phyloP scores from a whole-genome alignment of 2,329 filamentous ascomycete species.

The Colletotrichum lini region DNA sequence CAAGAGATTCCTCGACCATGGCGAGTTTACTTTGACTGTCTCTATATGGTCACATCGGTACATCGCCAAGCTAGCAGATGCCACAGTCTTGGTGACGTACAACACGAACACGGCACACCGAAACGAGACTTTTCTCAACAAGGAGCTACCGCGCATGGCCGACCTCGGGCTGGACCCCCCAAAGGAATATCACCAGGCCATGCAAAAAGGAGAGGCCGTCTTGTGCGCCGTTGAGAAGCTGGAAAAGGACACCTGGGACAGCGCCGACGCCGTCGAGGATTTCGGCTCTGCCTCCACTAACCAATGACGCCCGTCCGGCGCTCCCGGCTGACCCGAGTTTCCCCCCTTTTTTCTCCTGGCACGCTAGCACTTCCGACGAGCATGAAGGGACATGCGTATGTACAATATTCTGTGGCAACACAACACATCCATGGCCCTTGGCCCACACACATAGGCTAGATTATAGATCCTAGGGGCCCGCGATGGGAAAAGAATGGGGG shows the following conservation, averaged over 20 bases:
- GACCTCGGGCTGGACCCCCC: background rate
- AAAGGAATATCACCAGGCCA: background rate
- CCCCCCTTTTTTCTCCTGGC: too few relatives aligned
- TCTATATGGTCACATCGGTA: conserved; percentile 8
- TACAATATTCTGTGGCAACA: background rate
- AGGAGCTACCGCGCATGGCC: conserved; percentile 28
- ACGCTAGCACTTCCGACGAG: background rate
- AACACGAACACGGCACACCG: background rate
- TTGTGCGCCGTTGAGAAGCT: conserved; percentile 65
- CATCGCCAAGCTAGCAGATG: background rate
- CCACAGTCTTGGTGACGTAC: background rate
- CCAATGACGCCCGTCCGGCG: background rate
- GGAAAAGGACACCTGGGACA: conserved; percentile 83
- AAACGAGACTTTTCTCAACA: background rate
- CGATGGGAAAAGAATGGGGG: background rate
- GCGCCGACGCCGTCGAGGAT: conserved; percentile 79
- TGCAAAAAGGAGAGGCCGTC: background rate
- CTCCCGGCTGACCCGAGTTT: too few relatives aligned
- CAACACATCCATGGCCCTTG: too few relatives aligned
- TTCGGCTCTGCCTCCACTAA: conserved; percentile 59
- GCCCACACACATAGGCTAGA: background rate
- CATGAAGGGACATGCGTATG: background rate
- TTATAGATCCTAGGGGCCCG: too few relatives aligned
- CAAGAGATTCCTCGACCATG: background rate
- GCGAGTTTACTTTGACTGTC: background rate